A percentile compares a stretch with the other conserved stretches of the same genome.
Evolutionary conservation across 768 basidiomycete species (phyloP).

Genomic region (Lentinula detonsa): DNA sequence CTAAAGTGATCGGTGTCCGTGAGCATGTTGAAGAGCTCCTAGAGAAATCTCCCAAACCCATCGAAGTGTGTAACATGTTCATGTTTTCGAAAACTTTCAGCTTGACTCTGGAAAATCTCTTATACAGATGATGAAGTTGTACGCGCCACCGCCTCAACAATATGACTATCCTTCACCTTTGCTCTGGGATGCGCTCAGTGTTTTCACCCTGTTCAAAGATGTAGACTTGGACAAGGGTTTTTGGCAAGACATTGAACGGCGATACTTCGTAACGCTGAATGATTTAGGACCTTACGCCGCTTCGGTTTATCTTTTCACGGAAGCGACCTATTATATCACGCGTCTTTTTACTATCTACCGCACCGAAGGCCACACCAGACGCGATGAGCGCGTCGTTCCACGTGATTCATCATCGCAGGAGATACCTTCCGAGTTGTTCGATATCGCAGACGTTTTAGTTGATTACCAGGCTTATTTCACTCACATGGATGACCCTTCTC

Average conservation of each 20-base stretch:
- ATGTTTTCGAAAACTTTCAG: not conserved
- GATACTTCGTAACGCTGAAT: slow-evolving; percentile 54
- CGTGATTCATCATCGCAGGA: not conserved
- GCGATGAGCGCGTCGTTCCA: not conserved
- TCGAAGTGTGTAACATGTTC: slow-evolving; percentile 42
- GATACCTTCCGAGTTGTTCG: slow-evolving; percentile 36
- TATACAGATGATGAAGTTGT: slow-evolving; percentile 49
- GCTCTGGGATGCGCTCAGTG: slow-evolving; percentile 47
- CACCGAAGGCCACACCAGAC: not conserved
- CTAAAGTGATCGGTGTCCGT: slow-evolving; percentile 70
- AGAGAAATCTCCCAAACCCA: slow-evolving; percentile 55
- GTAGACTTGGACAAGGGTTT: slow-evolving; percentile 36
- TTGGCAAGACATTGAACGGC: slow-evolving; percentile 53
- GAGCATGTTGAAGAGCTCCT: slow-evolving; percentile 62
- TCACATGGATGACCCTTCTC: slow-evolving; percentile 17
- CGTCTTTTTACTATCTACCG: slow-evolving; percentile 25
- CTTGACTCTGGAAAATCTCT: not conserved
- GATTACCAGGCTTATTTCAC: slow-evolving; percentile 36
- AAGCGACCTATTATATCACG: slow-evolving; percentile 46
- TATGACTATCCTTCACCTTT: slow-evolving; percentile 54
- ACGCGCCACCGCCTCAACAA: slow-evolving; percentile 40
- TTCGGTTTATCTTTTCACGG: slow-evolving; percentile 62
- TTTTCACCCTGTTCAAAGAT: slow-evolving; percentile 20
- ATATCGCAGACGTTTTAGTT: slow-evolving; percentile 42
- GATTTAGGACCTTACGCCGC: slow-evolving; percentile 73